Percentiles rank a stretch among this genome's conserved stretches.
Evolutionary conservation across 2,329 filamentous ascomycete genomes (phyloP).

Genomic region (Graphiopsis chlorocephala): DNA sequence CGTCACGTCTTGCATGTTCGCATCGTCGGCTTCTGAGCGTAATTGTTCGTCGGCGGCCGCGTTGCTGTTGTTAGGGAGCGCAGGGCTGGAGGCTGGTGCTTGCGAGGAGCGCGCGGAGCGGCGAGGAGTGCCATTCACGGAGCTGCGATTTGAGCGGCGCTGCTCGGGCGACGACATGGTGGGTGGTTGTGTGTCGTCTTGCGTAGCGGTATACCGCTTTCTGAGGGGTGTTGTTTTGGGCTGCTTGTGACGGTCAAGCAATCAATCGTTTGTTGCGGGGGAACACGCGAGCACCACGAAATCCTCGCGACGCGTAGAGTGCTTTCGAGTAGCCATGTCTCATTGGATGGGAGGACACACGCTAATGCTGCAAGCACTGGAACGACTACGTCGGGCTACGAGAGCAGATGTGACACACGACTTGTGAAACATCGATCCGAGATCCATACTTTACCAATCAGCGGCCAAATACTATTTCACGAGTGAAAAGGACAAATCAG

Average conservation of each 20-base stretch:
- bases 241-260: neutral
- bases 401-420: neutral
- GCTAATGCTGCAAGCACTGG: neutral
- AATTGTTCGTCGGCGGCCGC: constrained; percentile 38
- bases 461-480: neutral
- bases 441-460: neutral
- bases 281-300: neutral
- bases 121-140: constrained; percentile 45
- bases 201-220: neutral
- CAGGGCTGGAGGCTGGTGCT: constrained; percentile 43
- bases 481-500: neutral
- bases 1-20: constrained; percentile 34
- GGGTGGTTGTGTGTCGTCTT: constrained; percentile 7
- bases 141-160: constrained; percentile 54
- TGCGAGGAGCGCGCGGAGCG: constrained; percentile 56
- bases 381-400: neutral
- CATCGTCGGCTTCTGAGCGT: constrained; percentile 40
- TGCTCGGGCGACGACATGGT: constrained; percentile 63
- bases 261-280: neutral
- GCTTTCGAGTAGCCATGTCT: neutral
- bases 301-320: neutral
- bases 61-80: constrained; percentile 26
- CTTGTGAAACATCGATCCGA: neutral
- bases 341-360: neutral
- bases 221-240: neutral